Percentiles rank a stretch among this genome's conserved stretches.
These are phyloP conservation scores for Fusarium sterilihyphosum DNA, from an alignment of 2,329 filamentous ascomycete species.

Conservation along the genomic window DNA sequence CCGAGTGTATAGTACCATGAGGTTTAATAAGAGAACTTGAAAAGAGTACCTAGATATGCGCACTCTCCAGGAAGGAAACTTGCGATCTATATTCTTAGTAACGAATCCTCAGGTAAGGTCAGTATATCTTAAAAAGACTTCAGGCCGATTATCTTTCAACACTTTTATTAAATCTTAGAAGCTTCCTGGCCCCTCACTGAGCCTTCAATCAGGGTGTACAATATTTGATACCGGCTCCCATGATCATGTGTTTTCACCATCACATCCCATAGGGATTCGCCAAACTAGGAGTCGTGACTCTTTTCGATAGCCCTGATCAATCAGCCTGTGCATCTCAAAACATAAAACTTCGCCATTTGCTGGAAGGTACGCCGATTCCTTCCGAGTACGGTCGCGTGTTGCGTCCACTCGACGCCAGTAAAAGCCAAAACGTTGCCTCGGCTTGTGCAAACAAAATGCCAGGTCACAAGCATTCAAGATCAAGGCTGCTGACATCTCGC, in stretches of 20 bases:
- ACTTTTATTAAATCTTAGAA: neutral
- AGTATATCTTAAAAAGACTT: neutral
- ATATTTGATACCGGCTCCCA: neutral
- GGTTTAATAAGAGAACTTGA: slow-evolving; percentile 20
- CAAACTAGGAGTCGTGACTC: neutral
- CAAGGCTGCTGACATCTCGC: slow-evolving; percentile 42
- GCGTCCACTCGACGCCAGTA: too few relatives aligned
- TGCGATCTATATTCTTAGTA: neutral
- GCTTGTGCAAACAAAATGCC: neutral
- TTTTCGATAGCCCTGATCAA: neutral
- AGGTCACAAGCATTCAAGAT: neutral
- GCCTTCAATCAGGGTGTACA: neutral
- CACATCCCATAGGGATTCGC: neutral
- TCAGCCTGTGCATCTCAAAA: neutral
- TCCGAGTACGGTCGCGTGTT: too few relatives aligned
- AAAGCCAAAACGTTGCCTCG: neutral
- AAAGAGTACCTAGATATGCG: slow-evolving; percentile 12
- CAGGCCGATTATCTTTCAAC: neutral
- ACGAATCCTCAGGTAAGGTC: neutral
- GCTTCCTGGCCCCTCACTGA: neutral
- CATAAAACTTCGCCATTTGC: neutral
- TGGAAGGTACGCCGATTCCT: neutral
- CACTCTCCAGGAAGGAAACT: neutral
- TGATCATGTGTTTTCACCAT: neutral
- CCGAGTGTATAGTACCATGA: slow-evolving; percentile 34